Conservation (phyloP, 2,329 filamentous ascomycete species). For the Botrytis pseudocinerea region DNA sequence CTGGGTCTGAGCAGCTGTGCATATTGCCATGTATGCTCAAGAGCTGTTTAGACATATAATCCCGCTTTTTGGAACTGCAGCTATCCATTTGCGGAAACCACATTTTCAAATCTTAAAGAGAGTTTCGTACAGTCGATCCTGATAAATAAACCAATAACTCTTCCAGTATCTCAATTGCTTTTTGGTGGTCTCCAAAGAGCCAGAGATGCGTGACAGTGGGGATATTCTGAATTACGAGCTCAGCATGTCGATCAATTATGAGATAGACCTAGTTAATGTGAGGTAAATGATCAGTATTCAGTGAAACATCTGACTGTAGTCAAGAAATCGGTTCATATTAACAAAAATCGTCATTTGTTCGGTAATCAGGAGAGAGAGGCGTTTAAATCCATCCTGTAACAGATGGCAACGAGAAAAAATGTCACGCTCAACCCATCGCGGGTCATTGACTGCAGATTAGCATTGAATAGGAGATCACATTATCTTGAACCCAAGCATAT, state of each 20-base stretch:
- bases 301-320: not conserved
- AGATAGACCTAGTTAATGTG: not conserved
- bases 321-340: not conserved
- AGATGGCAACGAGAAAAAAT: not conserved
- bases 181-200: not conserved
- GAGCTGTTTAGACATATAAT: not conserved
- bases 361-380: not conserved
- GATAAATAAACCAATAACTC: not conserved
- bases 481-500: not conserved
- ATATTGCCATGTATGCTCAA: not conserved
- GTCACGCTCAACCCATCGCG: not conserved
- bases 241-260: not conserved
- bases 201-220: not conserved
- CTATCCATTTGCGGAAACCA: not conserved
- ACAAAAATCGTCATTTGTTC: too few relatives aligned
- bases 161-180: not conserved
- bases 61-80: not conserved
- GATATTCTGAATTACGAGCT: not conserved
- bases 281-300: not conserved
- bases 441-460: not conserved
- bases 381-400: not conserved
- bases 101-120: not conserved
- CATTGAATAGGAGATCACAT: not conserved
- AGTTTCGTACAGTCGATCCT: not conserved
- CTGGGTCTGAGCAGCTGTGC: not conserved